Base-by-base conservation (phyloP, 2,329 filamentous ascomycete genomes). In the Aspergillus hortae region DNA sequence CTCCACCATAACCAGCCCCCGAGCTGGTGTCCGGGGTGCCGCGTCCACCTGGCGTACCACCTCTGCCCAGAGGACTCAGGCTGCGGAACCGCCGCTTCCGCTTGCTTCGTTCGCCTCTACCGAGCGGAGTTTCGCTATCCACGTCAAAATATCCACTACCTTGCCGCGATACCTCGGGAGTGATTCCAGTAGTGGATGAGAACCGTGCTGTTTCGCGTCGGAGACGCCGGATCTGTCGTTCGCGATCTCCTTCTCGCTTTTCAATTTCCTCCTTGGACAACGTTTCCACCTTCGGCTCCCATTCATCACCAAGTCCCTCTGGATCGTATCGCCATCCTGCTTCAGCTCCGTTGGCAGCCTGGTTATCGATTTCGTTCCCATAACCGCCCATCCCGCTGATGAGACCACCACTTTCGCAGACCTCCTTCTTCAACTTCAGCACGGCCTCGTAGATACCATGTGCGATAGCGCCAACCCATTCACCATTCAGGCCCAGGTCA, bases 361-460 rank as follows among this genome's bases (percentile, higher is more conserved):
- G 90, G 65, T 96, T 96, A 58, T 92, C 89, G 46, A 96, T 85
- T 55, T 95, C 90, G 12, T 77, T 74, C 7, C 82, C 82, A 60
- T 82, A 82, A 15, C 80, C 85, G 52, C 83, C 82, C 77, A 85
- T 84, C 38, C 87, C 87, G 14, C 84, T 80, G n/a, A 96, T 86
- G 6, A 96, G 75, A 1, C 91, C 91, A 35, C 90, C 91, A 36
- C 90, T 90, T 69, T 97, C 94, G 65, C 92, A 95, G 1, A 92
- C 90, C 67, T 97, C 94, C 72, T 99, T 99, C 76, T 97, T 97
- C 30, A 96, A 76, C 44, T 89, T 88, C 56, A 97, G 72, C 0
- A 95, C 91, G 9, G 94, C 89, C 72, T 99, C 94, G 71, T 97
- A 97, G 61, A 99, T 97, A 32, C 92, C 94, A 67, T 96, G 92